phyloP scores from a whole-genome alignment of 345 rosid genomes.

The Brassica cretica region DNA sequence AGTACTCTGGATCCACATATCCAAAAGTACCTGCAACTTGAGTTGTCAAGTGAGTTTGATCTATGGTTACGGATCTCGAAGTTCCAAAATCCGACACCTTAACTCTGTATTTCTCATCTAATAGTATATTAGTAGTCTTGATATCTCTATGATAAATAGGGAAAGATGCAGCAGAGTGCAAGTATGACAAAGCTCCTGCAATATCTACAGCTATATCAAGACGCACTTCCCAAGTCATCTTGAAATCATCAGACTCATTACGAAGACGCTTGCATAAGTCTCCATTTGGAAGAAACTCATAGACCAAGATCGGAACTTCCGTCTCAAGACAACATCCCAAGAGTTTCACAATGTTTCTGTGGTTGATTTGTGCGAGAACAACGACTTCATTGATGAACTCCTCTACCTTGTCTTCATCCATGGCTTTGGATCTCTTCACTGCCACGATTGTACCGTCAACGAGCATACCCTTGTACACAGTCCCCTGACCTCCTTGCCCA shows the following conservation, averaged over 20 bases:
- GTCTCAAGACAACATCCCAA: slow-evolving; percentile 40
- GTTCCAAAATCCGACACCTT: slow-evolving; percentile 43
- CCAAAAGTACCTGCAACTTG: slow-evolving; percentile 49
- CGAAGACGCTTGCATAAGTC: slow-evolving; percentile 33
- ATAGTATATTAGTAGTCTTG: slow-evolving; percentile 34
- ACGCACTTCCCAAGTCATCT: slow-evolving; percentile 30
- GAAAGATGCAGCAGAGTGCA: slow-evolving; percentile 38
- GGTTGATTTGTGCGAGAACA: slow-evolving; percentile 35
- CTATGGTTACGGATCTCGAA: slow-evolving; percentile 33
- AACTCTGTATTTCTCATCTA: slow-evolving; percentile 31
- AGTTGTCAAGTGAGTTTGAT: slow-evolving; percentile 37
- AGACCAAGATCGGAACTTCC: slow-evolving; percentile 33
- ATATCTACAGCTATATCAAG: slow-evolving; percentile 18
- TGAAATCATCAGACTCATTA: slow-evolving; percentile 25
- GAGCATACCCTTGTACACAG: slow-evolving; percentile 37
- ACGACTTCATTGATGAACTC: slow-evolving; percentile 42
- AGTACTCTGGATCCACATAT: slow-evolving; percentile 53
- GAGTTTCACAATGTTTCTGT: slow-evolving; percentile 37
- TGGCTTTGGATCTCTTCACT: slow-evolving; percentile 20
- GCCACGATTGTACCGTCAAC: slow-evolving; percentile 32
- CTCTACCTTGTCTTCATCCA: slow-evolving; percentile 37
- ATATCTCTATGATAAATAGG: slow-evolving; percentile 39
- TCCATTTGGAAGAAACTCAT: slow-evolving; percentile 36
- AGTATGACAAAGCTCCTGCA: slow-evolving; percentile 19
- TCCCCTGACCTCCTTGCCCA: slow-evolving; percentile 44